Conservation (phyloP, 345 rosid genomes). For the Boechera divaricarpa region DNA sequence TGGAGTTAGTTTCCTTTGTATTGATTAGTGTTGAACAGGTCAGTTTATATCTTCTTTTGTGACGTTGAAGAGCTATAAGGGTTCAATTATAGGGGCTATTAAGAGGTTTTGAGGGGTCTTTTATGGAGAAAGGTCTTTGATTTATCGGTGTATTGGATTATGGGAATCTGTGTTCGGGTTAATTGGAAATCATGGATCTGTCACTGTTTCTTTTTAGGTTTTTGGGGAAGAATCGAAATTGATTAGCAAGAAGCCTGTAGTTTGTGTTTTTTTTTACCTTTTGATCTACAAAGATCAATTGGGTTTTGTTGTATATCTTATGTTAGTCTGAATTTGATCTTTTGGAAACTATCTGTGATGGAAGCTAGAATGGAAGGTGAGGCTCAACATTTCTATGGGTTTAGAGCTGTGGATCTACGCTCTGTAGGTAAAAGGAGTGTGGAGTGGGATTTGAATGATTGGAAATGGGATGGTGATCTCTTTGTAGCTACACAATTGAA, state of each 20-base stretch:
- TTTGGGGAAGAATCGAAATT: constrained; percentile 73
- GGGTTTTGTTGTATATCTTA: constrained; percentile 23
- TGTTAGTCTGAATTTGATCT: constrained; percentile 14
- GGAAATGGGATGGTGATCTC: constrained; percentile 99
- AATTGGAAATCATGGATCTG: constrained; percentile 72
- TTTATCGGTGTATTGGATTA: constrained; percentile 27
- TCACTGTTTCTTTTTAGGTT: constrained; percentile 60
- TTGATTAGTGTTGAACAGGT: constrained; percentile 25
- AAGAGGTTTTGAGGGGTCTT: constrained; percentile 11
- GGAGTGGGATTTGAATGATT: constrained; percentile 94
- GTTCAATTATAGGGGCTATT: background rate
- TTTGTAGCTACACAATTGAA: constrained; percentile 77
- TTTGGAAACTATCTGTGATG: constrained; percentile 54
- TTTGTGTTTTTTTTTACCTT: constrained; percentile 39
- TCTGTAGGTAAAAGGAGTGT: constrained; percentile 67
- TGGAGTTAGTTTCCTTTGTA: constrained; percentile 2
- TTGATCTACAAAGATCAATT: constrained; percentile 51
- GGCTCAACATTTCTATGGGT: constrained; percentile 60
- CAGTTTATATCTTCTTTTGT: constrained; percentile 19
- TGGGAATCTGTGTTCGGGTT: constrained; percentile 69
- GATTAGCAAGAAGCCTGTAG: constrained; percentile 50
- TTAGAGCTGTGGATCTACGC: constrained; percentile 53
- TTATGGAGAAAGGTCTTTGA: constrained; percentile 29
- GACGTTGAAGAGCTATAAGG: constrained; percentile 9
- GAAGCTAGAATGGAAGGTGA: constrained; percentile 79